Evolutionary conservation across 495 filamentous ascomycete species (phyloP), one percentile per base, ranked within the genome.

Genomic region (Xylaria nigripes): DNA sequence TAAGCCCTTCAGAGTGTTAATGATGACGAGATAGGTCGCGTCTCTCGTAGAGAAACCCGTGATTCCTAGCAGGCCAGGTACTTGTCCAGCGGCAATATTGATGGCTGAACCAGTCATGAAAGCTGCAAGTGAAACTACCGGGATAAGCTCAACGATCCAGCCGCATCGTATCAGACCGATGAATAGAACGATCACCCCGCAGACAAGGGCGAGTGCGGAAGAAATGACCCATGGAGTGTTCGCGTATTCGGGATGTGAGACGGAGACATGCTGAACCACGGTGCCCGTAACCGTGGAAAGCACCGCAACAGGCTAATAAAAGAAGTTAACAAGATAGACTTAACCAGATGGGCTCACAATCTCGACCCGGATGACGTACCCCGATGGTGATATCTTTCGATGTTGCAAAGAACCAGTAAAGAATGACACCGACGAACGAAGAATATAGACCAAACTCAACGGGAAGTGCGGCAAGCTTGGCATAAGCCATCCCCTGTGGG

Each of bases 351-450:
- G n/a, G n/a, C n/a, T n/a, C 5, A 1, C 21, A 9, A 16, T 30
- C 15, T 45, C 23, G 34, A 16, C 16, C 32, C 1, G 43, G 10
- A n/a, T 13, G 10, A 82, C 87, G 76, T 73, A 91, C 89, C n/a
- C 93, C 93, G 48, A 98, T 97, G 7, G 93, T 97, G 64, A 98
- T 97, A 70, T 98, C 93, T 65, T 98, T 98, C 0, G 94, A 97
- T 1, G 93, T 98, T 1, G 93, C 93, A 61, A 98, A 97, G 68
- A 97, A 94, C 93, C 93, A 97, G 61, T 99, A 99, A 45, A 96
- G 68, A 55, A 96, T 66, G 3, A 97, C 92, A 23, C 93, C 93
- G 86, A 97, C 95, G 62, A 99, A 99, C 0, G 92, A 96, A 0
- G 92, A 93, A 66, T 99, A 99, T 0, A 99, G 74, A 48, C 93